Evolutionary conservation across 2,329 filamentous ascomycete species (phyloP), one percentile per base, ranked within the genome.

Genomic region (Beauveria varroae): DNA sequence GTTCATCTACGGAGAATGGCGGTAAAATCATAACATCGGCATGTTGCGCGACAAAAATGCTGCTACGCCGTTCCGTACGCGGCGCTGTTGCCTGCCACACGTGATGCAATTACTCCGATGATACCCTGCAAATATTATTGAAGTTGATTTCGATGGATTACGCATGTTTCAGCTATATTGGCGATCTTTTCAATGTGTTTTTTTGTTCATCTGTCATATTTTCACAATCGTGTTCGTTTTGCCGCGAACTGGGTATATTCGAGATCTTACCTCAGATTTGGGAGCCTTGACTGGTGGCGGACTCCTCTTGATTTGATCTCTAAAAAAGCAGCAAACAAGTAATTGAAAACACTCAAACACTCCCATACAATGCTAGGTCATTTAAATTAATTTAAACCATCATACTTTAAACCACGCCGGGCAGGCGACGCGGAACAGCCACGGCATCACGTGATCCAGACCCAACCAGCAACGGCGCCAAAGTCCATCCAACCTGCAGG

Each of bases 391-490:
- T 12, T 34, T 5, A 18, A 30, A 10, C 3, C 34, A 51, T 5
- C 28, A n/a, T 14, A 18, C 14, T 43, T 3, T 8, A 16, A 24
- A 12, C 24, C 5, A 7, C 9, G 12, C 14, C 20, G 26, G 20
- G 24, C 8, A 26, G 34, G 46, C 47, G 18, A 59, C 56, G 34
- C 47, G 34, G 26, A 51, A 51, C 3, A 10, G 18, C 34, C 56
- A 9, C 47, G 44, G 22, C 41, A 24, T 57, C 60, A 62, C 60
- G 60, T 62, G 60, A 62, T 3, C 24, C 14, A 18, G 9, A 62
- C 3, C 22, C 8, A 5, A 10, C 20, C 26, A 10, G 16, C 26
- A 60, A 18, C 28, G 20, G 24, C 47, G 24, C 24, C 53, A 43
- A 52, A 50, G 47, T 43, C 6, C 20, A 49, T 26, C n/a, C 51